Base-by-base conservation (phyloP, 2,329 filamentous ascomycete species). In the Samsoniella hepiali region DNA sequence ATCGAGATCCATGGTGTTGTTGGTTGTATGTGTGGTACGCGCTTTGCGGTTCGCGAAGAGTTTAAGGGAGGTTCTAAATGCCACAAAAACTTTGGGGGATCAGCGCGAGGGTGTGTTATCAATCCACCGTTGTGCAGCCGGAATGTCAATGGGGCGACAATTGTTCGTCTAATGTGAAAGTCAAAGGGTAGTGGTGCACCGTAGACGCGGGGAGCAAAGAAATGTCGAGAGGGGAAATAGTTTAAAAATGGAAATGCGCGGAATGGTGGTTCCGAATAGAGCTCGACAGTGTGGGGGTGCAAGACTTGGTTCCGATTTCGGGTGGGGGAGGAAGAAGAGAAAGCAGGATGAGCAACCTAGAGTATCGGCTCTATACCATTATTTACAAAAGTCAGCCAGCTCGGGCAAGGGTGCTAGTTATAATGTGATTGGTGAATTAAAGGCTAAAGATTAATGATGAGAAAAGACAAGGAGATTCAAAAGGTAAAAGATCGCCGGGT, bases 1-100 rank as follows among this genome's bases (percentile, higher is more conserved):
- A 63, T 88, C 80, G 34, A 88, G 87, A 72, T 96, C 87, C 93
- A 97, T 96, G 13, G n/a, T 27, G 22, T 62, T 7, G 55, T 22
- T 32, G 32, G 10, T 15, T 29, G 29, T 34, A 34, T 63, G 42
- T 22, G 42, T 31, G 31, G 36, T 47, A 29, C 3, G 34, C n/a
- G 31, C 22, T 45, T 45, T 56, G 40, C 27, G 27, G 11, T n/a
- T 40, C 15, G 31, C 2, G 27, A 29, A 27, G 10, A 53, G 22
- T 22, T 22, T 22, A 22, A 53, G 31, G 36, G 34, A 34, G 27
- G 36, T 5, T n/a, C 27, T 56, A 44, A 55, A 40, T 40, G 40
- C 34, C 34, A 40, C 49, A n/a, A 13, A 29, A 10, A n/a, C 34
- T 22, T 5, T 10, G 31, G 34, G 31, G 34, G n/a, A 22, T 2